phyloP scores from a whole-genome alignment of 768 basidiomycete genomes.

The Leccinum fibrillosum region DNA sequence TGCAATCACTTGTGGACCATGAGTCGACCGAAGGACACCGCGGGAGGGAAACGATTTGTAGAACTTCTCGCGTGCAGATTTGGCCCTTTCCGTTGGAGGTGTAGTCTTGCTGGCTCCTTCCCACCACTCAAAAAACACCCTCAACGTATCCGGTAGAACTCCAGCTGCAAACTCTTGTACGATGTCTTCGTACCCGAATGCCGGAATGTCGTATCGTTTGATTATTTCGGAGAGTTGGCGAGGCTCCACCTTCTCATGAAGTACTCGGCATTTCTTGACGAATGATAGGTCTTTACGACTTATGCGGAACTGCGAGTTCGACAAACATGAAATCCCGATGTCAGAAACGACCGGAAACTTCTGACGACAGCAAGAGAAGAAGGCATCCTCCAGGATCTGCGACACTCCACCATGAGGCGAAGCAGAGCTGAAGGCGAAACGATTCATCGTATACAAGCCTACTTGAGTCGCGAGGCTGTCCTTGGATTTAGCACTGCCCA shows the following conservation, averaged over 20 bases:
- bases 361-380: constrained; percentile 8
- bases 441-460: constrained; percentile 72
- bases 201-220: constrained; percentile 4
- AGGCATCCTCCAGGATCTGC: constrained; percentile 11
- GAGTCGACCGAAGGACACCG: not conserved
- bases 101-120: not conserved
- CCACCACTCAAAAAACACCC: constrained; percentile 13
- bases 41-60: constrained; percentile 47
- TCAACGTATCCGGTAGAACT: constrained; percentile 8
- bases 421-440: constrained; percentile 61
- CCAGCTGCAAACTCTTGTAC: constrained; percentile 10
- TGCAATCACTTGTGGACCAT: constrained; percentile 12
- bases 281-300: constrained; percentile 1
- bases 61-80: not conserved
- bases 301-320: constrained; percentile 5
- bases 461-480: not conserved
- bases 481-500: constrained; percentile 28
- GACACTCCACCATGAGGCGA: constrained; percentile 29
- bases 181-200: constrained; percentile 3
- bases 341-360: constrained; percentile 17
- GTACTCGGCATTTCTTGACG: constrained; percentile 1
- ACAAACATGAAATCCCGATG: constrained; percentile 1
- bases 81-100: not conserved
- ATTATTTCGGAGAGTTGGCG: constrained; percentile 7
- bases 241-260: constrained; percentile 2